phyloP scores from a whole-genome alignment of 345 rosid genomes.

The Odontarrhena argentea region DNA sequence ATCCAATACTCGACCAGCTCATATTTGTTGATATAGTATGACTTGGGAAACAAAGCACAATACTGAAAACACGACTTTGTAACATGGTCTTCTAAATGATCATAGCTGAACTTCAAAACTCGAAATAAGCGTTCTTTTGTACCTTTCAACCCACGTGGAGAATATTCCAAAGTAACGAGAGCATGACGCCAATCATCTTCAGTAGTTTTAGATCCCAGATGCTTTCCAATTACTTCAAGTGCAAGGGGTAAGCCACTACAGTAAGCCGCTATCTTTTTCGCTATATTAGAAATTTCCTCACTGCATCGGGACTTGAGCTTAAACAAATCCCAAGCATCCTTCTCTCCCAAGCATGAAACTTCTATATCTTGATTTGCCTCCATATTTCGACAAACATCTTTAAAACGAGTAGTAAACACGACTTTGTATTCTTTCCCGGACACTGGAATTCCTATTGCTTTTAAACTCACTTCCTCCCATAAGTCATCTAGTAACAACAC shows the following conservation, averaged over 20 bases:
- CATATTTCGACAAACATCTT: neutral
- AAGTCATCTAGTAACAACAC: neutral
- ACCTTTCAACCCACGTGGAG: neutral
- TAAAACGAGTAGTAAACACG: slow-evolving; percentile 15
- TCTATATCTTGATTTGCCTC: neutral
- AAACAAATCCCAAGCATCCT: slow-evolving; percentile 22
- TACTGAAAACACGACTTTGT: slow-evolving; percentile 5
- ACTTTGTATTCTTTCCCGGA: neutral
- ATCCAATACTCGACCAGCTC: slow-evolving; percentile 10
- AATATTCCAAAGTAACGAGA: neutral
- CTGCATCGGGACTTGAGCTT: neutral
- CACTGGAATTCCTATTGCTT: slow-evolving; percentile 21
- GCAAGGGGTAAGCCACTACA: slow-evolving; percentile 17
- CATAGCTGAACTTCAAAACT: slow-evolving; percentile 18
- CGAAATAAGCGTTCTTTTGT: neutral
- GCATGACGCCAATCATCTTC: slow-evolving; percentile 4
- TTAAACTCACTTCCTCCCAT: slow-evolving; percentile 16
- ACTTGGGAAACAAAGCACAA: slow-evolving; percentile 21
- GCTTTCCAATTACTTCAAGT: slow-evolving; percentile 1
- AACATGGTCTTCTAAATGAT: neutral
- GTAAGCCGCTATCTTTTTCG: neutral
- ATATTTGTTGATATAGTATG: neutral
- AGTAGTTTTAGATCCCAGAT: slow-evolving; percentile 8
- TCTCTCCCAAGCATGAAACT: slow-evolving; percentile 6
- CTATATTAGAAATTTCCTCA: neutral